Evolutionary conservation across 345 rosid genomes (phyloP).

Genomic region (Syzygium oleosum): DNA sequence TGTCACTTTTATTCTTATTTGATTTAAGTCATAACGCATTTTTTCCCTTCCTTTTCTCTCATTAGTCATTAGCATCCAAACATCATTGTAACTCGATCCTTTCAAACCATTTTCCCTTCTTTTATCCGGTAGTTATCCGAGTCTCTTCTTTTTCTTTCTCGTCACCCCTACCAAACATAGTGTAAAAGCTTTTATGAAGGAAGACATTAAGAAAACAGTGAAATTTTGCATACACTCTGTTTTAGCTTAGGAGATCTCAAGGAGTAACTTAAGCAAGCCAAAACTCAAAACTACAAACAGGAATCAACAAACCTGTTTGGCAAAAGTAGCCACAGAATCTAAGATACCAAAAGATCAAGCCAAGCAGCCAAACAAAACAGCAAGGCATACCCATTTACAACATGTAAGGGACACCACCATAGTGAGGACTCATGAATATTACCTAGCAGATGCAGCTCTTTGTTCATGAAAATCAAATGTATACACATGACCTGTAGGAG

Average conservation of each 20-base stretch:
- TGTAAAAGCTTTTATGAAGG: too few species aligned
- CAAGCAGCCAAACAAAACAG: background rate
- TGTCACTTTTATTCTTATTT: background rate
- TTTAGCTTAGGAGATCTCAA: background rate
- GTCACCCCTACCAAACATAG: too few species aligned
- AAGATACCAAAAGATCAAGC: background rate
- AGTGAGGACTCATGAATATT: background rate
- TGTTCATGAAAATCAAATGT: constrained; percentile 92
- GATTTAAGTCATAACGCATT: background rate
- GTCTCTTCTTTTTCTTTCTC: background rate
- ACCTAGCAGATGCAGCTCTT: constrained; percentile 90
- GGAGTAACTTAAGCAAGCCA: background rate
- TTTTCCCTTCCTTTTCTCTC: background rate
- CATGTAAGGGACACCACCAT: background rate
- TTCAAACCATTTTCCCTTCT: background rate
- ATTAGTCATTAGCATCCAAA: background rate
- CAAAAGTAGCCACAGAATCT: background rate
- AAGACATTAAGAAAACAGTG: background rate
- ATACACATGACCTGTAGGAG: constrained; percentile 81
- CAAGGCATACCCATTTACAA: background rate
- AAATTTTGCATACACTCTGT: background rate
- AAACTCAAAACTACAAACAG: background rate
- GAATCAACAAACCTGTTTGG: background rate
- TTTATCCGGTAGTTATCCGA: background rate
- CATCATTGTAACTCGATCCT: background rate